Conservation (phyloP, 345 rosid genomes). For the Moringa oleifera region DNA sequence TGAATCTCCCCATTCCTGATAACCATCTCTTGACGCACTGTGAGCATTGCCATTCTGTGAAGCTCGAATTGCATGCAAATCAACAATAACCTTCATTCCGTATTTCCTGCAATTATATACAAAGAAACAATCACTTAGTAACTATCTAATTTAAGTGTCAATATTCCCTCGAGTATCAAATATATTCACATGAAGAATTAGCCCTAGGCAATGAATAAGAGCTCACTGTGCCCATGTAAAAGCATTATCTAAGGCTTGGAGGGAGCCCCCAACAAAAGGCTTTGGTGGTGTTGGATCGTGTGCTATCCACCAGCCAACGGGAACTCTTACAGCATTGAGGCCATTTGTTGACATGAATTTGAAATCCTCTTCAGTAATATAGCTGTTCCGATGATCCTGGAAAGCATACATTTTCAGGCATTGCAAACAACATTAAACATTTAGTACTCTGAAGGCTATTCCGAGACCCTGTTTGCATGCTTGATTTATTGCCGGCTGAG, state of each 20-base stretch:
- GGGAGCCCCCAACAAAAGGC: constrained; percentile 33
- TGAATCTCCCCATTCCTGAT: constrained; percentile 35
- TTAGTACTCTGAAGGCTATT: neutral
- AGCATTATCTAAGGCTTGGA: constrained; percentile 28
- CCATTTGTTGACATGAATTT: constrained; percentile 28
- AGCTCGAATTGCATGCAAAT: constrained; percentile 26
- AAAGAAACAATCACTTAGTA: too few relatives aligned
- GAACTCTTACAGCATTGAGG: constrained; percentile 33
- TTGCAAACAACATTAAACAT: neutral
- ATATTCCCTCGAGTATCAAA: too few relatives aligned
- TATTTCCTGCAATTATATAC: constrained; percentile 23
- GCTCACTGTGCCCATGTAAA: constrained; percentile 32
- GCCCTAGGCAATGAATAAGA: too few relatives aligned
- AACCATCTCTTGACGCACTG: constrained; percentile 36
- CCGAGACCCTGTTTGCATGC: too few relatives aligned
- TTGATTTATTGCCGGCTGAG: too few relatives aligned
- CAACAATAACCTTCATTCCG: constrained; percentile 26
- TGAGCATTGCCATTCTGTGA: constrained; percentile 33
- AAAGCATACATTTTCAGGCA: neutral
- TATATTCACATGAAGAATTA: too few relatives aligned
- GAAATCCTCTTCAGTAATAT: constrained; percentile 32
- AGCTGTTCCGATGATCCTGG: constrained; percentile 31
- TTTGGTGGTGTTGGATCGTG: constrained; percentile 28
- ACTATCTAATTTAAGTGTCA: too few relatives aligned
- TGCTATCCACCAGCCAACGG: constrained; percentile 39